Conservation (phyloP, 2,329 filamentous ascomycete species). For the Pseudogymnoascus sp. region DNA sequence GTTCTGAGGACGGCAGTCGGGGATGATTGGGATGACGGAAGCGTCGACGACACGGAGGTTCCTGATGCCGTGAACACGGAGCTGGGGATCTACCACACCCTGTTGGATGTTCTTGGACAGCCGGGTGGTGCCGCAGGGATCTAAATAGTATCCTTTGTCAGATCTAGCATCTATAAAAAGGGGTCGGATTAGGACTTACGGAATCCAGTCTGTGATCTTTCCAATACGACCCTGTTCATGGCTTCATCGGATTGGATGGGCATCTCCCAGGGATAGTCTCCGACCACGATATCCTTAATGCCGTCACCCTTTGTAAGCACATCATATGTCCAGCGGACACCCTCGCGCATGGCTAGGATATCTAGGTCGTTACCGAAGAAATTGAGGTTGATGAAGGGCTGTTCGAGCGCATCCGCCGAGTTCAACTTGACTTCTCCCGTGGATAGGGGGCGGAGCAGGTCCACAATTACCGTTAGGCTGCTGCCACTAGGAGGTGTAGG, state of each 20-base stretch:
- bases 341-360: slow-evolving; percentile 53
- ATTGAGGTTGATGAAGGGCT: slow-evolving; percentile 39
- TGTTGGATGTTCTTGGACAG: slow-evolving; percentile 46
- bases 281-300: slow-evolving; percentile 47
- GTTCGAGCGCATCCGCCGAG: slow-evolving; percentile 28
- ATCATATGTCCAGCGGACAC: slow-evolving; percentile 36
- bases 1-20: slow-evolving; percentile 52
- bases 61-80: slow-evolving; percentile 47
- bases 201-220: slow-evolving; percentile 54
- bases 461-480: slow-evolving; percentile 52
- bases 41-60: slow-evolving; percentile 49
- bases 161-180: background rate
- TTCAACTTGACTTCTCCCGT: slow-evolving; percentile 36
- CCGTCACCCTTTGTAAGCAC: slow-evolving; percentile 51
- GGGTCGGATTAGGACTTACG: slow-evolving; percentile 27
- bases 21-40: slow-evolving; percentile 47
- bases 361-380: slow-evolving; percentile 41
- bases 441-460: slow-evolving; percentile 43
- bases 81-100: slow-evolving; percentile 44
- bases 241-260: slow-evolving; percentile 48
- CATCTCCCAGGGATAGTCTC: slow-evolving; percentile 56
- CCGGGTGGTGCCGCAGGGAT: slow-evolving; percentile 51
- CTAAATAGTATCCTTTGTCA: background rate
- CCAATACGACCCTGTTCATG: slow-evolving; percentile 51
- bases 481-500: slow-evolving; percentile 37